Evolutionary conservation across 768 basidiomycete species (phyloP).

Genomic region (Pleurotus platypus): DNA sequence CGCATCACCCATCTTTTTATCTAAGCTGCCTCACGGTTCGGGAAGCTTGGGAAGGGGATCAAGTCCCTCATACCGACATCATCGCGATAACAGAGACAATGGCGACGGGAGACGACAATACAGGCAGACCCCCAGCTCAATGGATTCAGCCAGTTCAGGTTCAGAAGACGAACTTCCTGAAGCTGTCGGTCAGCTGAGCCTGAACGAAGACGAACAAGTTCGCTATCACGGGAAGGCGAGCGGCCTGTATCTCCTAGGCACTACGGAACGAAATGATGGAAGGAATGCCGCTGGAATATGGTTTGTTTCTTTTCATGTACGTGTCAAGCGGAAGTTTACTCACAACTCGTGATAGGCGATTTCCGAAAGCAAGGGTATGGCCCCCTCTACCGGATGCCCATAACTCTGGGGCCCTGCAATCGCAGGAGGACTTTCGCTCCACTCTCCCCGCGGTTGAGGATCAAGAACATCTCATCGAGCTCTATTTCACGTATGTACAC

Average conservation of each 20-base stretch:
- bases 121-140: constrained; percentile 30
- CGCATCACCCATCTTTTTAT: constrained; percentile 5
- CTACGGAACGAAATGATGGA: constrained; percentile 55
- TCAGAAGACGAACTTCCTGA: constrained; percentile 48
- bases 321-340: neutral
- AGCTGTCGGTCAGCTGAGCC: constrained; percentile 80
- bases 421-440: constrained; percentile 31
- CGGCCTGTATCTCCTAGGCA: constrained; percentile 70
- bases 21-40: constrained; percentile 9
- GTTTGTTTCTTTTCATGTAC: constrained; percentile 30
- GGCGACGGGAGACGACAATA: constrained; percentile 10
- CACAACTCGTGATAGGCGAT: constrained; percentile 47
- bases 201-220: constrained; percentile 86
- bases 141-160: constrained; percentile 27
- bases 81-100: constrained; percentile 4
- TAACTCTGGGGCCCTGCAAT: constrained; percentile 19
- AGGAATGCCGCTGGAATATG: constrained; percentile 77
- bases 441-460: constrained; percentile 52
- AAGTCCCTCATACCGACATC: constrained; percentile 3
- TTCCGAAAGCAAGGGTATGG: constrained; percentile 89
- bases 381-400: constrained; percentile 44
- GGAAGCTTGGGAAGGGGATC: constrained; percentile 1
- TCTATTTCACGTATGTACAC: constrained; percentile 85
- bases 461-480: constrained; percentile 67
- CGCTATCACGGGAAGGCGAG: constrained; percentile 86